Percentiles rank a stretch among this genome's conserved stretches.
Conservation (phyloP, 2,329 filamentous ascomycete genomes). For the Colletotrichum salicis region DNA sequence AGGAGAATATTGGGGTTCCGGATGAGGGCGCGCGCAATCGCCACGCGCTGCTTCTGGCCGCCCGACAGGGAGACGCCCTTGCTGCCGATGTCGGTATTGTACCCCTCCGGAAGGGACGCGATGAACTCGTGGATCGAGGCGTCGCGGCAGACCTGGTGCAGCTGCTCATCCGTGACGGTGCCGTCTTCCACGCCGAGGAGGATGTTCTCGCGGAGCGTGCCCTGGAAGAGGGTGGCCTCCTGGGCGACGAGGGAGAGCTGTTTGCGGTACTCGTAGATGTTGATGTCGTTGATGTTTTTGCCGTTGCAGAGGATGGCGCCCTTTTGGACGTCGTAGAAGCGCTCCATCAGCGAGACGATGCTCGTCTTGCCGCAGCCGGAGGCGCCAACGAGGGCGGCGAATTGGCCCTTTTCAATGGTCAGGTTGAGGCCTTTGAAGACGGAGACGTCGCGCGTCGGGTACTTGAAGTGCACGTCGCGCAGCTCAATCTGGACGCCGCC, state of each 20-base stretch:
- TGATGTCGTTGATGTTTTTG: conserved; percentile 66
- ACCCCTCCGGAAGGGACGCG: conserved; percentile 72
- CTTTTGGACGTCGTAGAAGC: conserved; percentile 75
- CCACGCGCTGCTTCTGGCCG: conserved; percentile 78
- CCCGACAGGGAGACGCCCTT: conserved; percentile 74
- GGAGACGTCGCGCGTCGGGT: conserved; percentile 66
- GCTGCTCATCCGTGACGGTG: conserved; percentile 60
- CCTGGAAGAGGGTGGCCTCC: conserved; percentile 78
- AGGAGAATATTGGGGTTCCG: conserved; percentile 73
- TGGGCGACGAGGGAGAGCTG: conserved; percentile 78
- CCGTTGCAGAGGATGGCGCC: conserved; percentile 75
- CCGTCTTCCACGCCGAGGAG: conserved; percentile 70
- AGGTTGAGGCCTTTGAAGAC: conserved; percentile 72
- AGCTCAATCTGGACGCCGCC: conserved; percentile 68
- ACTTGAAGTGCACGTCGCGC: conserved; percentile 67
- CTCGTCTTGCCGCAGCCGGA: conserved; percentile 80
- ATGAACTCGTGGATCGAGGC: conserved; percentile 80
- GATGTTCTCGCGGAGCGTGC: conserved; percentile 74
- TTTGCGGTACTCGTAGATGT: conserved; percentile 71
- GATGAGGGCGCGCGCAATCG: conserved; percentile 76
- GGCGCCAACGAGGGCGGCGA: conserved; percentile 76
- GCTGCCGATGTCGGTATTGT: conserved; percentile 74
- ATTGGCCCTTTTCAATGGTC: conserved; percentile 74
- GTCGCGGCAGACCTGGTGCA: conserved; percentile 65
- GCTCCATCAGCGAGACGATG: conserved; percentile 72